Evolutionary conservation across 495 filamentous ascomycete species (phyloP).

Genomic region (Lasiosphaeris hirsuta): DNA sequence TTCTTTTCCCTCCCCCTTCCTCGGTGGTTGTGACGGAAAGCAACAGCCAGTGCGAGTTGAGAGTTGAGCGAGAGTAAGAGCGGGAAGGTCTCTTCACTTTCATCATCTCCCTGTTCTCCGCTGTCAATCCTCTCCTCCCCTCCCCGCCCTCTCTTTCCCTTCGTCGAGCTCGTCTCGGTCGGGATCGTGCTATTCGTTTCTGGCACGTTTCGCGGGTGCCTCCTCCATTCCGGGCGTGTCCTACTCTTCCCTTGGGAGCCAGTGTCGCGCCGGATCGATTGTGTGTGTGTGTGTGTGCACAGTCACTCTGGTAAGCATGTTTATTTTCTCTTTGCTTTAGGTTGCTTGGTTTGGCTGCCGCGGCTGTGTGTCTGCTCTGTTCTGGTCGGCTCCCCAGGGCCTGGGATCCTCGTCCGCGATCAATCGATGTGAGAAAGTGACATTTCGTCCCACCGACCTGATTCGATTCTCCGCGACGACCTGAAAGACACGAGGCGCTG

Average conservation of each 20-base stretch:
- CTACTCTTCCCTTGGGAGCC: neutral
- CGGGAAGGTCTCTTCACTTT: constrained; percentile 8
- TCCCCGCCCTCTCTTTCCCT: neutral
- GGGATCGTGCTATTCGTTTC: neutral
- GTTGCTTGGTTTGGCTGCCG: neutral
- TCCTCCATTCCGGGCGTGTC: constrained; percentile 2
- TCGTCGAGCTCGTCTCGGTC: neutral
- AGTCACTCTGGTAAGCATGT: constrained; percentile 2
- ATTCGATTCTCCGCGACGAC: constrained; percentile 5
- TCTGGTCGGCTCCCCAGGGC: constrained; percentile 10
- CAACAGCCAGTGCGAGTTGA: constrained; percentile 11
- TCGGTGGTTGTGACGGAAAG: constrained; percentile 18
- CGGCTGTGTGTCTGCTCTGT: constrained; percentile 7
- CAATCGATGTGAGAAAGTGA: constrained; percentile 5
- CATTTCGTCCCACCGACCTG: constrained; percentile 6
- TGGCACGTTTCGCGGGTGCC: constrained; percentile 13
- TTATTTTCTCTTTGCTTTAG: constrained; percentile 5
- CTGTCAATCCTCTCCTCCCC: neutral
- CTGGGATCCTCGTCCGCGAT: neutral
- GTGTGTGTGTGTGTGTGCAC: constrained; percentile 3
- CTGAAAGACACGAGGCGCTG: constrained; percentile 7
- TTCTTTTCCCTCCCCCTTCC: constrained; percentile 9
- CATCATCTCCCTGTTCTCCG: neutral
- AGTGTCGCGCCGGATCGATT: constrained; percentile 3
- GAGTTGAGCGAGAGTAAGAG: constrained; percentile 8